Evolutionary conservation across 2,329 filamentous ascomycete genomes (phyloP).

Genomic region (Aspergillus awamori): DNA sequence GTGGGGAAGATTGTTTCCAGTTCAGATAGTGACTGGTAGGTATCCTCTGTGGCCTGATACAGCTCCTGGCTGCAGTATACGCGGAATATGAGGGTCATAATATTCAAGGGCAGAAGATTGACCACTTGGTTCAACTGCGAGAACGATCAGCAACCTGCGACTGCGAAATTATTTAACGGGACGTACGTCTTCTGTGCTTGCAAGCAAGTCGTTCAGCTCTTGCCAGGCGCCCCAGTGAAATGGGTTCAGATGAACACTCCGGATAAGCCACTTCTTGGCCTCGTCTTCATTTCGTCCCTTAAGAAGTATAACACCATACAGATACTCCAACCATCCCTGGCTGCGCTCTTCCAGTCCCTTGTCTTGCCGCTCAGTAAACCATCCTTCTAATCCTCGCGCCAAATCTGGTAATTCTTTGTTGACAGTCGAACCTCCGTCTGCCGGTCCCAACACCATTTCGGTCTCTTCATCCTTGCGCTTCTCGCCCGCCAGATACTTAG

Average conservation of each 20-base stretch:
- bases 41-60: conserved; percentile 77
- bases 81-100: conserved; percentile 93
- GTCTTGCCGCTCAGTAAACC: conserved; percentile 70
- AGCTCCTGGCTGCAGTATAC: conserved; percentile 88
- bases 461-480: conserved; percentile 95
- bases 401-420: conserved; percentile 84
- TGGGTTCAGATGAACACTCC: conserved; percentile 83
- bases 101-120: conserved; percentile 78
- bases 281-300: conserved; percentile 88
- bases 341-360: conserved; percentile 64
- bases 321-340: conserved; percentile 86
- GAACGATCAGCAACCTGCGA: conserved; percentile 21
- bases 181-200: conserved; percentile 77
- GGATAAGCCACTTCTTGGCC: conserved; percentile 83
- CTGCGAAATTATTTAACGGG: conserved; percentile 9
- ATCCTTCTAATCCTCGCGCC: conserved; percentile 74
- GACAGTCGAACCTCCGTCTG: conserved; percentile 78
- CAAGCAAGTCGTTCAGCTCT: conserved; percentile 80
- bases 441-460: conserved; percentile 94
- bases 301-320: conserved; percentile 84
- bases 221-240: conserved; percentile 99
- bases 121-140: conserved; percentile 70
- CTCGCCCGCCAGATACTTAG: conserved; percentile 89
- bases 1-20: conserved; percentile 82
- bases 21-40: conserved; percentile 74